Conservation (phyloP, 768 basidiomycete genomes). For the Pisolithus orientalis region DNA sequence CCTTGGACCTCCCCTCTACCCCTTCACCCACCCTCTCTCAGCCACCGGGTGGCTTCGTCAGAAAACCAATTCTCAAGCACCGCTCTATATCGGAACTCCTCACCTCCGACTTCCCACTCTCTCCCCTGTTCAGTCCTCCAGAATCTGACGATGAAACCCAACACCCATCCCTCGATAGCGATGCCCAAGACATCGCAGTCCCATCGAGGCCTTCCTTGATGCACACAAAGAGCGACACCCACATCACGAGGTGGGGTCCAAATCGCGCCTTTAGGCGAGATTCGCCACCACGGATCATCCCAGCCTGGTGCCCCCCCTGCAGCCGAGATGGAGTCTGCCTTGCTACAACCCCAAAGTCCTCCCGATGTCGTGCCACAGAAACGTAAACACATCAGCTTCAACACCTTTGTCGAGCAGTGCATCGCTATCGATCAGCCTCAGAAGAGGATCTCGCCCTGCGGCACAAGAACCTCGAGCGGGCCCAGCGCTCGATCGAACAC, state of each 20-base stretch:
- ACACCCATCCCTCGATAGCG: conserved; percentile 16
- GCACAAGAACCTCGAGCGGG: conserved; percentile 16
- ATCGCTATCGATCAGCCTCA: conserved; percentile 83
- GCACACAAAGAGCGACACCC: conserved; percentile 87
- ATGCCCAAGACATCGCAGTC: conserved; percentile 3
- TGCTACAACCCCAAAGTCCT: conserved; percentile 16
- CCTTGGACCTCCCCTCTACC: conserved; percentile 29
- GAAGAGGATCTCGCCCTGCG: conserved; percentile 24
- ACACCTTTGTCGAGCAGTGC: conserved; percentile 95
- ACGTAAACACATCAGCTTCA: conserved; percentile 94
- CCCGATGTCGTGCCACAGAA: conserved; percentile 27
- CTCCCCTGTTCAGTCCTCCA: conserved; percentile 54
- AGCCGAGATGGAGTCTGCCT: conserved; percentile 3
- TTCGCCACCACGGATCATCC: conserved; percentile 60
- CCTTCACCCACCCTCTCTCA: conserved; percentile 24
- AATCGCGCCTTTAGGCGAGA: conserved; percentile 47
- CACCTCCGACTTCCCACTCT: conserved; percentile 59
- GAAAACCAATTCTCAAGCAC: conserved; percentile 93
- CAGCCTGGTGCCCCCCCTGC: conserved; percentile 5
- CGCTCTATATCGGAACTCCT: conserved; percentile 89
- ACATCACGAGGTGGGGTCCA: conserved; percentile 55
- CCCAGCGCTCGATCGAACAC: conserved; percentile 8
- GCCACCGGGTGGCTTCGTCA: conserved; percentile 20
- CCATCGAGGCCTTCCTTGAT: conserved; percentile 51
- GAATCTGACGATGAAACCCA: conserved; percentile 44